Evolutionary conservation across 345 rosid genomes (phyloP).

Genomic region (Eucalyptus fibrosa): DNA sequence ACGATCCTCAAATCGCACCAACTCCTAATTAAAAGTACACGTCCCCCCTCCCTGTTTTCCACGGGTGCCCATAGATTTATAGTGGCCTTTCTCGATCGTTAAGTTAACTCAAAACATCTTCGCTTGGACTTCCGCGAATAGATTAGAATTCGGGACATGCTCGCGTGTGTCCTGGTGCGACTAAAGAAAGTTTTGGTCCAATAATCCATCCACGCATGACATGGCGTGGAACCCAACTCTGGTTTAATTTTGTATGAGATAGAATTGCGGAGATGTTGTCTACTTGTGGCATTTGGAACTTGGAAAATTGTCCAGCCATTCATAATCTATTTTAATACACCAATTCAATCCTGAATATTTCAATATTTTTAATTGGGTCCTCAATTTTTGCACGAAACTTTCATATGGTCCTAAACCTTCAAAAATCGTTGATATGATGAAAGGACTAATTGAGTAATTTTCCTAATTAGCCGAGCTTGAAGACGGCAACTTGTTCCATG

Average conservation of each 20-base stretch:
- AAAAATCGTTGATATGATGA: background rate
- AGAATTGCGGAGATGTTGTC: background rate
- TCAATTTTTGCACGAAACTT: background rate
- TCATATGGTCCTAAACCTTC: background rate
- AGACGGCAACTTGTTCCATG: background rate
- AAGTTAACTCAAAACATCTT: background rate
- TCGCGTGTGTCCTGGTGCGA: background rate
- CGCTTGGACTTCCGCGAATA: background rate
- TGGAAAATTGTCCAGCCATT: background rate
- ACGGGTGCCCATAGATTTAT: background rate
- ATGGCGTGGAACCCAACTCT: background rate
- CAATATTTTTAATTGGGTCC: background rate
- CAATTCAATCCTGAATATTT: rapidly evolving
- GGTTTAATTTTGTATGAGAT: background rate
- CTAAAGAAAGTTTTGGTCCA: background rate
- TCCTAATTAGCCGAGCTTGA: background rate
- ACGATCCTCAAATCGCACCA: background rate
- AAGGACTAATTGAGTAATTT: background rate
- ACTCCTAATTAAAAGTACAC: background rate
- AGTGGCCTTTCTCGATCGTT: background rate
- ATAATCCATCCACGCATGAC: background rate
- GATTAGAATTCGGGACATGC: background rate
- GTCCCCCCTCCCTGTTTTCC: background rate
- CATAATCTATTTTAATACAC: no score
- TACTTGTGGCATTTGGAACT: background rate